A percentile compares a stretch with the other conserved stretches of the same genome.
Conservation (phyloP, 208 protist genomes). For the Trypanosoma vivax region DNA sequence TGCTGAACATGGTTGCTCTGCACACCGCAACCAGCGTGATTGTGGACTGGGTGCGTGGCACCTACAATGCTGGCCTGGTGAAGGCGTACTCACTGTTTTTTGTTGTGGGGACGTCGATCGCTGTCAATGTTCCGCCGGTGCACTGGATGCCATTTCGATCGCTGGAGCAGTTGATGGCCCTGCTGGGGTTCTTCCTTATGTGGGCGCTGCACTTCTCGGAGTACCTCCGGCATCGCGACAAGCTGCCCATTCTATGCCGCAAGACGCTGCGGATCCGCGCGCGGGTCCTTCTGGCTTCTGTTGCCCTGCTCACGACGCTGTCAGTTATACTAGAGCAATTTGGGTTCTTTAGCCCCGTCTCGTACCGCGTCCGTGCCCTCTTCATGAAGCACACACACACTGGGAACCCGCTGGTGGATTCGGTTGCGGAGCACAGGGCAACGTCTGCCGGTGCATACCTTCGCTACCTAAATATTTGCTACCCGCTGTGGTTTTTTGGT, state of each 20-base stretch:
- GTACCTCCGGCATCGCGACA: constrained; percentile 11
- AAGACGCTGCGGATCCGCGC: constrained; percentile 24
- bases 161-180: constrained; percentile 92
- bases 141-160: constrained; percentile 90
- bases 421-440: constrained; percentile 65
- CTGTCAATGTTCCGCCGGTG: constrained; percentile 93
- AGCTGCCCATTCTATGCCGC: constrained; percentile 18
- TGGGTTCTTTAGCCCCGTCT: constrained; percentile 51
- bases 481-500: constrained; percentile 20
- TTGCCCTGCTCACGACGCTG: constrained; percentile 12
- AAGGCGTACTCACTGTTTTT: constrained; percentile 93
- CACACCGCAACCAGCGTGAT: constrained; percentile 89
- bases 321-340: constrained; percentile 26
- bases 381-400: constrained; percentile 66
- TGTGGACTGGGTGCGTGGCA: constrained; percentile 49
- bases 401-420: constrained; percentile 74
- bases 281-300: constrained; percentile 20
- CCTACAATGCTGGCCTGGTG: constrained; percentile 86
- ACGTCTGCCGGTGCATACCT: constrained; percentile 13
- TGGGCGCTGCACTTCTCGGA: constrained; percentile 18
- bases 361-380: constrained; percentile 51
- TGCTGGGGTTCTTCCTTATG: constrained; percentile 79
- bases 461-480: constrained; percentile 16
- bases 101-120: constrained; percentile 90
- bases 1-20: constrained; percentile 96